These are phyloP conservation scores for Cercis canadensis DNA, from an alignment of 306 rosid genomes.

Conservation along the genomic window DNA sequence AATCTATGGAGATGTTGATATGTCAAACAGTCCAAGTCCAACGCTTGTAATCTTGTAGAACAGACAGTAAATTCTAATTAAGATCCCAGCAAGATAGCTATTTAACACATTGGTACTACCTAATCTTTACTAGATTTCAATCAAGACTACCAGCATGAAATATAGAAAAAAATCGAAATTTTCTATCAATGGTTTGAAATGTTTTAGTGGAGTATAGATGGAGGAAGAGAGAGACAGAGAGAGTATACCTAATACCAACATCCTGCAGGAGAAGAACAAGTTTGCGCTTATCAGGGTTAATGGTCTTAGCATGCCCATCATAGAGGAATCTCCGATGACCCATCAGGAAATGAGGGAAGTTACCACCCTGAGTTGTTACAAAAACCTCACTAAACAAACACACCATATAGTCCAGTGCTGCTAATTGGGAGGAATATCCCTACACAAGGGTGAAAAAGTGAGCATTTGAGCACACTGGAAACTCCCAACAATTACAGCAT, in stretches of 20 bases:
- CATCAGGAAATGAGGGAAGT: constrained; percentile 97
- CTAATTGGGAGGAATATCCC: constrained; percentile 95
- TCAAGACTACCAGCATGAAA: constrained; percentile 7
- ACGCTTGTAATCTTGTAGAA: too few species aligned
- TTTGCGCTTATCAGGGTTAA: constrained; percentile 92
- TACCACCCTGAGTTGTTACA: constrained; percentile 99
- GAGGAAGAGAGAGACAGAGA: background rate
- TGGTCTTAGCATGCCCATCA: constrained; percentile 88
- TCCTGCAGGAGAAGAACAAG: constrained; percentile 76
- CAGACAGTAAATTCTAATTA: too few species aligned
- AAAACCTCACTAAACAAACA: constrained; percentile 90
- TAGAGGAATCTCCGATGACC: constrained; percentile 88
- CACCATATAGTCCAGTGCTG: constrained; percentile 89
- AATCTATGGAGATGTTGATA: too few species aligned
- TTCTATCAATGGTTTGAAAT: constrained; percentile 15
- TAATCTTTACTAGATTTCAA: too few species aligned
- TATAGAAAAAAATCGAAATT: constrained; percentile 14
- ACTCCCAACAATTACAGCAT: constrained; percentile 16
- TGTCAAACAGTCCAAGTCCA: too few species aligned
- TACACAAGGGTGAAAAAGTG: constrained; percentile 40
- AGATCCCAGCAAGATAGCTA: too few species aligned
- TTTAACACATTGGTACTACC: too few species aligned
- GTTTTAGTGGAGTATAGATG: constrained; percentile 27
- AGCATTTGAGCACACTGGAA: constrained; percentile 34
- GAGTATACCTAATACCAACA: constrained; percentile 60